Conservation (phyloP, 495 filamentous ascomycete species). For the Jackrogersella minutella region DNA sequence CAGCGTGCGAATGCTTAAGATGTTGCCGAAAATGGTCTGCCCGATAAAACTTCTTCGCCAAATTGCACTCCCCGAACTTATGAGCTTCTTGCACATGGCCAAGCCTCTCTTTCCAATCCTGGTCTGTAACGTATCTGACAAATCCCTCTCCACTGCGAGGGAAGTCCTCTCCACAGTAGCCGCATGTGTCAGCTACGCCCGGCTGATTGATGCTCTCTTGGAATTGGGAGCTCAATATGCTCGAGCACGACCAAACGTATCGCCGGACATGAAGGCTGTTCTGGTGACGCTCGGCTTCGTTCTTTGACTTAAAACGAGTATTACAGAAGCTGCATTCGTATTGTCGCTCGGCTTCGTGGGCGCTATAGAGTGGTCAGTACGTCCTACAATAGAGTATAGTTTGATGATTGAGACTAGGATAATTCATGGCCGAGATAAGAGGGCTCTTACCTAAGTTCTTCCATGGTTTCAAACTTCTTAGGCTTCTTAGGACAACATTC, state of each 20-base stretch:
- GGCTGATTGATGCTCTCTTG: slow-evolving; percentile 62
- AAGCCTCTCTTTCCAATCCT: slow-evolving; percentile 46
- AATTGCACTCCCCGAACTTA: slow-evolving; percentile 86
- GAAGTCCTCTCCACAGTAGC: slow-evolving; percentile 86
- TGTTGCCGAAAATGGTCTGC: slow-evolving; percentile 93
- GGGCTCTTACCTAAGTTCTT: slow-evolving; percentile 73
- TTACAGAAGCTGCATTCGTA: slow-evolving; percentile 81
- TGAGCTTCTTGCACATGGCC: slow-evolving; percentile 76
- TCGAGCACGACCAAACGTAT: slow-evolving; percentile 84
- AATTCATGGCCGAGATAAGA: background rate
- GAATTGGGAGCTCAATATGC: slow-evolving; percentile 61
- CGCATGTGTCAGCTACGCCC: slow-evolving; percentile 71
- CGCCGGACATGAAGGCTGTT: slow-evolving; percentile 87
- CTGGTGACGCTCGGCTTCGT: slow-evolving; percentile 87
- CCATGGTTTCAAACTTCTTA: slow-evolving; percentile 76
- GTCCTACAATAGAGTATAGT: background rate
- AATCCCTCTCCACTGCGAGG: slow-evolving; percentile 70
- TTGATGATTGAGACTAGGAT: background rate
- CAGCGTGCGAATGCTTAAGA: slow-evolving; percentile 78
- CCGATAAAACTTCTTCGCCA: slow-evolving; percentile 85
- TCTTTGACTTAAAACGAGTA: slow-evolving; percentile 90
- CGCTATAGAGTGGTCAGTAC: slow-evolving; percentile 25
- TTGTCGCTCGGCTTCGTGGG: slow-evolving; percentile 82
- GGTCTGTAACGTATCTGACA: slow-evolving; percentile 39
- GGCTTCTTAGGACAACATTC: slow-evolving; percentile 90